Evolutionary conservation across 1,284 basidiomycete genomes (phyloP).

Genomic region (Phylloporus gajari): DNA sequence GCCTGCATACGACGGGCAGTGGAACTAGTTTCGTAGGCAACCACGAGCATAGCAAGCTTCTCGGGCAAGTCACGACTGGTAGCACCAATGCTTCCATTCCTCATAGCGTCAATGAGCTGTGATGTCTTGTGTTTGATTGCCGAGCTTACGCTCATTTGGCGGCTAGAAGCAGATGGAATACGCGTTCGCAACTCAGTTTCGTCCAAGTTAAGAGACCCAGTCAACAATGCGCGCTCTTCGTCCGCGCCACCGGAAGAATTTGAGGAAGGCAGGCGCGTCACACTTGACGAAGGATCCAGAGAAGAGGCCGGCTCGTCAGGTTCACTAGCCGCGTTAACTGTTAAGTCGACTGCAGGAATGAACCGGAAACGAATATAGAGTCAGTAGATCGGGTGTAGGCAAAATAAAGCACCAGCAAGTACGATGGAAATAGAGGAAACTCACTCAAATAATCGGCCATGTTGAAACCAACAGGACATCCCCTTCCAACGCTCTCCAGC

Average conservation of each 20-base stretch:
- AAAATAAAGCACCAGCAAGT: neutral
- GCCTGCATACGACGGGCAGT: constrained; percentile 70
- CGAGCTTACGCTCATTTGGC: constrained; percentile 57
- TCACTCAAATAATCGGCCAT: constrained; percentile 93
- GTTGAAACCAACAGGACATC: constrained; percentile 96
- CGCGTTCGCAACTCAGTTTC: constrained; percentile 66
- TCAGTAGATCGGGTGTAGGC: neutral
- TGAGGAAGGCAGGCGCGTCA: constrained; percentile 44
- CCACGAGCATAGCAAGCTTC: constrained; percentile 79
- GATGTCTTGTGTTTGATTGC: constrained; percentile 81
- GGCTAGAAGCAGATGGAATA: constrained; percentile 33
- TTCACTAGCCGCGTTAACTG: constrained; percentile 77
- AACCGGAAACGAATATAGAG: constrained; percentile 12
- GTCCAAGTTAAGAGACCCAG: constrained; percentile 51
- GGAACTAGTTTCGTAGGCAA: constrained; percentile 75
- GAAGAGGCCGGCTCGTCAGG: constrained; percentile 52
- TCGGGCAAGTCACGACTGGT: constrained; percentile 62
- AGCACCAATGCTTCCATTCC: constrained; percentile 52
- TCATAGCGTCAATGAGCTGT: constrained; percentile 76
- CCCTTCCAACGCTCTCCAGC: constrained; percentile 80
- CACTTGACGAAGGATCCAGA: constrained; percentile 48
- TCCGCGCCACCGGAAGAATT: constrained; percentile 61
- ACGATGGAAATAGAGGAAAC: constrained; percentile 42
- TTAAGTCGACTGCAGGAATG: constrained; percentile 75
- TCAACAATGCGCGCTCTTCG: constrained; percentile 66